Percentiles rank a stretch among this genome's conserved stretches.
Evolutionary conservation across 257 asterid species (phyloP).

Genomic region (Nicotiana undulata): DNA sequence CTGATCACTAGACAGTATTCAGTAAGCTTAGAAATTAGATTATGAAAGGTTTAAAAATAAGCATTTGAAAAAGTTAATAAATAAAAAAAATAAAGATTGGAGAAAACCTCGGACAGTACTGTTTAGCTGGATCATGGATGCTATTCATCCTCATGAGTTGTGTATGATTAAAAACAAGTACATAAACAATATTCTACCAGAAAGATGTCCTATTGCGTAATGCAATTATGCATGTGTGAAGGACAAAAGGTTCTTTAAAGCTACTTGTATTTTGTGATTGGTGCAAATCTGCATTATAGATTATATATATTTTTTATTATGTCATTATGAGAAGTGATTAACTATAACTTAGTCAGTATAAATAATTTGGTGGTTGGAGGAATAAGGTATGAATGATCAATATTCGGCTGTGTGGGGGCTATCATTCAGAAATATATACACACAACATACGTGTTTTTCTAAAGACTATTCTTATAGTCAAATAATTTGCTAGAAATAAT

Average conservation of each 20-base stretch:
- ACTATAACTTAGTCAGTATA: neutral
- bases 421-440: neutral
- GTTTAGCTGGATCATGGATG: constrained; percentile 3
- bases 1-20: neutral
- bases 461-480: neutral
- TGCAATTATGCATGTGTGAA: neutral
- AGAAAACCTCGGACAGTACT: constrained; percentile 12
- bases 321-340: neutral
- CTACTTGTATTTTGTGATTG: neutral
- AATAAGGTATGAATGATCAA: neutral
- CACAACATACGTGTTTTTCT: neutral
- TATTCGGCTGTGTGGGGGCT: neutral
- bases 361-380: neutral
- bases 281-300: neutral
- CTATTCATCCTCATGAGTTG: neutral
- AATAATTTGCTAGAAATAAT: neutral
- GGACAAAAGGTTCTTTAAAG: neutral
- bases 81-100: neutral
- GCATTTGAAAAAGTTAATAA: neutral
- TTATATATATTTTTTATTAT: neutral
- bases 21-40: neutral
- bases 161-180: neutral
- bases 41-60: neutral
- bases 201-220: neutral
- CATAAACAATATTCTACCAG: neutral